Evolutionary conservation across 1,284 basidiomycete species (phyloP), one percentile per base, ranked within the genome.

Genomic region (Apiotrichum laibachii): DNA sequence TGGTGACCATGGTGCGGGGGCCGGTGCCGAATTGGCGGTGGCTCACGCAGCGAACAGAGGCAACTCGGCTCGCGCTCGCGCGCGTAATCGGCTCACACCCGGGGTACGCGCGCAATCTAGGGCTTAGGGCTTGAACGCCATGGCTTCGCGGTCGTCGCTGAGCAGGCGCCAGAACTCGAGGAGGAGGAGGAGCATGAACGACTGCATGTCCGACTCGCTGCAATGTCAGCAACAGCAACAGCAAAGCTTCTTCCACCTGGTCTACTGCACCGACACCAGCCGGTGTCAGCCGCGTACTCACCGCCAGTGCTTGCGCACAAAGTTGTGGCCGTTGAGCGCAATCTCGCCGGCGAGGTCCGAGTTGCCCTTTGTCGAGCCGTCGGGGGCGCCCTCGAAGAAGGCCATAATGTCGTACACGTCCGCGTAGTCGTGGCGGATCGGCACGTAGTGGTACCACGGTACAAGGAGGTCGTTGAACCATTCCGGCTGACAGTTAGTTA

Each of bases 341-440:
- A 81, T 81, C 61, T 71, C 63, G 62, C 75, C 70, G 5, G 78
- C 80, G 13, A 78, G 60, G 37, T 75, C 72, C 56, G 79, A 76
- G 50, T 76, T 70, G 8, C 70, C 71, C 4, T 51, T 57, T 34
- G 70, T 66, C 12, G 66, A 60, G 5, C 79, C 78, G 53, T 80
- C 75, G 4, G 79, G 70, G 35, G 78, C 72, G 48, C 80, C 80
- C 12, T 70, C 66, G 68, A 81, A 80, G 70, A 79, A 81, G 0
- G 77, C 70, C 72, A 81, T 73, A 58, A 80, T 74, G 62, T 80
- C 78, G 64, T 76, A 75, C 34, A 78, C 56, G 59, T 79, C 76
- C 9, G 67, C 67, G 57, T 78, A 79, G 56, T 79, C 76, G 44
- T 75, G 42, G 48, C 72, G 71, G 47, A 77, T 55, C 2, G 77